A percentile compares a stretch with the other conserved stretches of the same genome.
Evolutionary conservation across 306 rosid species (phyloP).

Genomic region (barrel medic (Medicago truncatula)): DNA sequence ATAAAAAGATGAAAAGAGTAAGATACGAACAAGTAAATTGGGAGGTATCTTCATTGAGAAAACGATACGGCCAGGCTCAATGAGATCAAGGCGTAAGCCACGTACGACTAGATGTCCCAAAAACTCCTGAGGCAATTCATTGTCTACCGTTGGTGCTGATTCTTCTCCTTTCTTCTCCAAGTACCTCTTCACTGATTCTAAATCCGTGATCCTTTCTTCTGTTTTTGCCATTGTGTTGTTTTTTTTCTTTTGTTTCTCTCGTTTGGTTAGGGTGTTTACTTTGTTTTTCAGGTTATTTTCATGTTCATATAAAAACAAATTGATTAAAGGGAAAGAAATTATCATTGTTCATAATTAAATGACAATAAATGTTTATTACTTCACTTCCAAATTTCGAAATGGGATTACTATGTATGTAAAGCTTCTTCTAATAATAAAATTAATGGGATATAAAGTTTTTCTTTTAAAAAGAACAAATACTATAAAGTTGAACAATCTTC

Average conservation of each 20-base stretch:
- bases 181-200: slow-evolving; percentile 57
- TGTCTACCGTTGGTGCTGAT: slow-evolving; percentile 52
- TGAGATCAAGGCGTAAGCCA: slow-evolving; percentile 55
- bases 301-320: neutral
- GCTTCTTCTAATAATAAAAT: too few species aligned
- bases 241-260: neutral
- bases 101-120: slow-evolving; percentile 59
- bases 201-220: slow-evolving; percentile 3
- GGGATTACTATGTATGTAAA: too few species aligned
- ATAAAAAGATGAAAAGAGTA: neutral
- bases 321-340: too few species aligned
- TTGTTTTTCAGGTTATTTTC: neutral
- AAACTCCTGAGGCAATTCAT: slow-evolving; percentile 59
- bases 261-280: neutral
- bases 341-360: neutral
- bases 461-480: too few species aligned
- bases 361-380: too few species aligned
- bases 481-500: too few species aligned
- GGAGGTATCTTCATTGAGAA: slow-evolving; percentile 70
- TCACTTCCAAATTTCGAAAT: too few species aligned
- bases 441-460: too few species aligned
- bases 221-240: neutral
- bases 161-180: slow-evolving; percentile 48
- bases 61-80: slow-evolving; percentile 68
- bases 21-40: slow-evolving; percentile 55